Conservation (phyloP, 495 filamentous ascomycete genomes). For the Penicillium parvum region DNA sequence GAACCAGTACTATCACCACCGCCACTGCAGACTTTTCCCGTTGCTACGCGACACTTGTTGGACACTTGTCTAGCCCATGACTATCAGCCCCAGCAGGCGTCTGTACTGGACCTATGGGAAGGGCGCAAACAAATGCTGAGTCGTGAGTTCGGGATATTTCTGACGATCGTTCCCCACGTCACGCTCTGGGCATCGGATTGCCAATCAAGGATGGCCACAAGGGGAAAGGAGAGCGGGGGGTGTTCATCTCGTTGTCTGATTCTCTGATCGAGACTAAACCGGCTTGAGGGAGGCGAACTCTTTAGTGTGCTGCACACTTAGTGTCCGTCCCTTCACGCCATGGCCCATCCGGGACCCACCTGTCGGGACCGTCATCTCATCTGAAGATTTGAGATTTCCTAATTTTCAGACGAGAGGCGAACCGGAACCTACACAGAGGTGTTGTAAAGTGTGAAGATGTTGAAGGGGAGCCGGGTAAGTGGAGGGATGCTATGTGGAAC, state of each 20-base stretch:
- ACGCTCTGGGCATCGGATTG: conserved; percentile 1
- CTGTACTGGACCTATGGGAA: conserved; percentile 11
- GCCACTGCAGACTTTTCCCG: background rate
- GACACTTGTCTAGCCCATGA: background rate
- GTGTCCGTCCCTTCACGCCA: conserved; percentile 13
- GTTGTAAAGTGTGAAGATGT: background rate
- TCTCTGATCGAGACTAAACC: conserved; percentile 1
- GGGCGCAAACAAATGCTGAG: background rate
- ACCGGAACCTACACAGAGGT: background rate
- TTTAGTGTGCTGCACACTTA: too few species aligned
- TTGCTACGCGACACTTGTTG: conserved; percentile 7
- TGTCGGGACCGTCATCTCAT: conserved; percentile 16
- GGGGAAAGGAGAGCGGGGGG: conserved; percentile 4
- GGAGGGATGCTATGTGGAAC: too few species aligned
- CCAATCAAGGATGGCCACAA: background rate
- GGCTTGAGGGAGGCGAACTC: background rate
- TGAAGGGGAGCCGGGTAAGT: too few species aligned
- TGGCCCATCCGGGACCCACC: conserved; percentile 9
- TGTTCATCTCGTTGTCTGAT: conserved; percentile 1
- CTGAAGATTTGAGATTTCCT: conserved; percentile 1
- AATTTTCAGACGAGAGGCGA: conserved; percentile 1
- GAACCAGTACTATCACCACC: too few species aligned
- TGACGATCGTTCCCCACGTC: conserved; percentile 19
- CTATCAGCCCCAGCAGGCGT: conserved; percentile 8
- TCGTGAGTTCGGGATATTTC: conserved; percentile 22